Evolutionary conservation across 495 filamentous ascomycete species (phyloP).

Genomic region (Physcia stellaris): DNA sequence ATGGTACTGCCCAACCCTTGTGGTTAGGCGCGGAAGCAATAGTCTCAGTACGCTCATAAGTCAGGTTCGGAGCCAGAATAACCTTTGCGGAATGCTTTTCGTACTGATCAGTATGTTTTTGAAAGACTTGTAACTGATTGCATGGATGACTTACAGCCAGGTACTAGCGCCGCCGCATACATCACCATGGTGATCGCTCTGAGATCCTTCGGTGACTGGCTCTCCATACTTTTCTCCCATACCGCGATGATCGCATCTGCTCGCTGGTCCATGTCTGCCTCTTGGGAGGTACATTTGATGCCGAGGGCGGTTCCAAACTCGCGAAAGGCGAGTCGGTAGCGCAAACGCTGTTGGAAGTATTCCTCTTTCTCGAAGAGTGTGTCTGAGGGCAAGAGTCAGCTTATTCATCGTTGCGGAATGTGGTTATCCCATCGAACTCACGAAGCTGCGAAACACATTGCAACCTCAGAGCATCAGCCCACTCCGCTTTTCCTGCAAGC

Average conservation of each 20-base stretch:
- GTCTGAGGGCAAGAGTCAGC: not conserved
- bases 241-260: conserved; percentile 33
- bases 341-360: too few species aligned
- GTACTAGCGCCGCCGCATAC: conserved; percentile 50
- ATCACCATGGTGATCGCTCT: conserved; percentile 49
- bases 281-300: conserved; percentile 32
- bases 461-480: conserved; percentile 32
- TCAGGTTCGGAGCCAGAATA: too few species aligned
- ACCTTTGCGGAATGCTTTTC: too few species aligned
- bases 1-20: too few species aligned
- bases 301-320: conserved; percentile 51
- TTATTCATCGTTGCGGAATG: too few species aligned
- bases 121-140: too few species aligned
- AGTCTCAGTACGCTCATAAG: too few species aligned
- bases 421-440: too few species aligned
- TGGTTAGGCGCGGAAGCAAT: too few species aligned
- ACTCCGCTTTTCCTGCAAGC: conserved; percentile 34
- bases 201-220: conserved; percentile 35
- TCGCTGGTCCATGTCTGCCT: conserved; percentile 9
- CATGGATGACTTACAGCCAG: conserved; percentile 45
- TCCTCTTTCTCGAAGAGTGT: not conserved
- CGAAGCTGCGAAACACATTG: conserved; percentile 34
- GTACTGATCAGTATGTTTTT: too few species aligned
- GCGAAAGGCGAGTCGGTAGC: conserved; percentile 41
- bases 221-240: conserved; percentile 38